A percentile compares a stretch with the other conserved stretches of the same genome.
Conservation (phyloP, 306 rosid genomes). For the Boehmeria nivea region DNA sequence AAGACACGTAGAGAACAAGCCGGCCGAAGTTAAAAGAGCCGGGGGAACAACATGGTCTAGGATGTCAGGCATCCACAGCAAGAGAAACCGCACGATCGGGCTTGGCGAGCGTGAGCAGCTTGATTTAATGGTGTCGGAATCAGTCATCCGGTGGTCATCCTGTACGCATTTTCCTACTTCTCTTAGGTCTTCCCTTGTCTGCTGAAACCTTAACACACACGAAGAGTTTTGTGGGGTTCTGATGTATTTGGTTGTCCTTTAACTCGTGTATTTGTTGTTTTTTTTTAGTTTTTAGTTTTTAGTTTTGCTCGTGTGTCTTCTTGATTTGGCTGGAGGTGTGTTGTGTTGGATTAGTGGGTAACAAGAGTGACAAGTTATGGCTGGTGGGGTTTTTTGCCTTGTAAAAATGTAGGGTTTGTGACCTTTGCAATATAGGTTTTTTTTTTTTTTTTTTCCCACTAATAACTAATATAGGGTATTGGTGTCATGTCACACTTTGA, state of each 20-base stretch:
- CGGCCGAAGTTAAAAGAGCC: constrained; percentile 46
- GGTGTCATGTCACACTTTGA: neutral
- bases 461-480: neutral
- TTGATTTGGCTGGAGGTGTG: constrained; percentile 24
- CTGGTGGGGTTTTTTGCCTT: constrained; percentile 5
- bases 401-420: constrained; percentile 13
- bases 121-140: constrained; percentile 70
- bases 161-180: constrained; percentile 76
- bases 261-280: constrained; percentile 18
- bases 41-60: constrained; percentile 44
- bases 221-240: constrained; percentile 10
- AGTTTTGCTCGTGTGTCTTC: constrained; percentile 26
- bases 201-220: constrained; percentile 27
- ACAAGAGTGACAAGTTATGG: constrained; percentile 17
- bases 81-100: constrained; percentile 81
- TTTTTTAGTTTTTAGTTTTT: constrained; percentile 14
- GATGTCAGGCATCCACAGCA: constrained; percentile 54
- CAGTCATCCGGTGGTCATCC: constrained; percentile 85
- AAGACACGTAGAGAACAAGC: constrained; percentile 25
- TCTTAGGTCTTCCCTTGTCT: constrained; percentile 73
- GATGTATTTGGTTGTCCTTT: constrained; percentile 2
- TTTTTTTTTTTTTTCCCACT: constrained; percentile 5
- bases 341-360: too few relatives aligned
- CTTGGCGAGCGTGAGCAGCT: constrained; percentile 75
- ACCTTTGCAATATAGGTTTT: constrained; percentile 8